Conservation (phyloP, 2,329 filamentous ascomycete species). For the Aspergillus puulaauensis region DNA sequence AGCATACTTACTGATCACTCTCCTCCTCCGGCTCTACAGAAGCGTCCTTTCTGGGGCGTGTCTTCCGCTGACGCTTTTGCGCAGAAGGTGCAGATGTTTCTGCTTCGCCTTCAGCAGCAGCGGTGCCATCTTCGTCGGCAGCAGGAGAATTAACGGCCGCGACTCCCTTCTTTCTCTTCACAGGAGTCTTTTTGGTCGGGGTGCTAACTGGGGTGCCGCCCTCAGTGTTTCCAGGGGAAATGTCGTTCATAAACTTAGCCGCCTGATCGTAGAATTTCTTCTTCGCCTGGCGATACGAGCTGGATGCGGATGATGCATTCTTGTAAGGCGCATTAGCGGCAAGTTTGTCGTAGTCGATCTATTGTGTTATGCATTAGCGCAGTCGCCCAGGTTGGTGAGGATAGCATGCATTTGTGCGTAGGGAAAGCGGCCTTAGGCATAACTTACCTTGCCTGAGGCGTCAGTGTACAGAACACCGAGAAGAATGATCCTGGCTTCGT, state of each 20-base stretch:
- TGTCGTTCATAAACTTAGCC: background rate
- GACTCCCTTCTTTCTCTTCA: constrained; percentile 23
- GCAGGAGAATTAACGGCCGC: constrained; percentile 2
- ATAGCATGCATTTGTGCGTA: background rate
- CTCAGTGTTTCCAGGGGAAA: background rate
- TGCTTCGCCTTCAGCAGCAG: background rate
- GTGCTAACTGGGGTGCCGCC: background rate
- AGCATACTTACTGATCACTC: background rate
- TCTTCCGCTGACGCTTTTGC: constrained; percentile 24
- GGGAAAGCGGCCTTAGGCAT: background rate
- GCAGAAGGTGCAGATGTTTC: constrained; percentile 12
- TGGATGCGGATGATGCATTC: constrained; percentile 34
- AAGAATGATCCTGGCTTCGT: constrained; percentile 22
- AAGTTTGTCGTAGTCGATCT: constrained; percentile 43
- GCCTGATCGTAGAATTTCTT: constrained; percentile 33
- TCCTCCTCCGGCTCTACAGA: constrained; percentile 2
- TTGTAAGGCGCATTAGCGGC: constrained; percentile 37
- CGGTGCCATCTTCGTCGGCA: constrained; percentile 6
- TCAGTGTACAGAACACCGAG: constrained; percentile 17
- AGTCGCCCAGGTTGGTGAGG: background rate
- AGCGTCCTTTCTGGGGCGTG: constrained; percentile 18
- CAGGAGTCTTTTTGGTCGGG: constrained; percentile 19
- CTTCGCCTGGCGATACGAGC: constrained; percentile 36
- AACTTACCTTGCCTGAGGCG: constrained; percentile 18
- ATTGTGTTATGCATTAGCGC: background rate